These are phyloP conservation scores for Lippia alba DNA, from an alignment of 305 asterid genomes.

Conservation along the genomic window DNA sequence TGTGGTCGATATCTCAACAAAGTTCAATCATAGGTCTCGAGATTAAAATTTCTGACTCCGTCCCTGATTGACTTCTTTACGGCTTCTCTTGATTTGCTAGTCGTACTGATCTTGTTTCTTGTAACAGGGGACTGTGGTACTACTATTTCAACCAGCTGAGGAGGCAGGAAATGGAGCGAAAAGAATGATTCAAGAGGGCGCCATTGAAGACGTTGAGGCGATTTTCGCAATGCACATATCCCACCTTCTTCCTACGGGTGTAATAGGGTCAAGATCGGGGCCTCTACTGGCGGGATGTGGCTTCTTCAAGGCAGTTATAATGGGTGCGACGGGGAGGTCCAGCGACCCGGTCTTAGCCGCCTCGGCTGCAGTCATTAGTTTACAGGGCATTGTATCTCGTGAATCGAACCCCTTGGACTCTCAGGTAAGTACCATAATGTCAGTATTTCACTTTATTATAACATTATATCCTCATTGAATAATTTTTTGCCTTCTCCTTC, in stretches of 20 bases:
- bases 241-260: slow-evolving; percentile 65
- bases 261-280: slow-evolving; percentile 84
- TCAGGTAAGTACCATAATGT: slow-evolving; percentile 51
- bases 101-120: slow-evolving; percentile 6
- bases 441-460: background rate
- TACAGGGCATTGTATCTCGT: slow-evolving; percentile 84
- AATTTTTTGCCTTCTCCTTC: slow-evolving; percentile 12
- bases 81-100: background rate
- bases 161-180: slow-evolving; percentile 97
- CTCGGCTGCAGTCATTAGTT: slow-evolving; percentile 86
- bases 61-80: background rate
- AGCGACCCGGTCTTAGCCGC: slow-evolving; percentile 79
- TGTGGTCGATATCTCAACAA: background rate
- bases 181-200: slow-evolving; percentile 77
- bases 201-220: slow-evolving; percentile 72
- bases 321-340: slow-evolving; percentile 36
- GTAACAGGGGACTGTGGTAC: slow-evolving; percentile 76
- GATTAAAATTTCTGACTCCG: background rate
- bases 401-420: slow-evolving; percentile 91
- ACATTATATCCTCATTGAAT: background rate
- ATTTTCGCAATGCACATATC: slow-evolving; percentile 81
- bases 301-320: slow-evolving; percentile 74
- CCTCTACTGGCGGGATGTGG: slow-evolving; percentile 96
- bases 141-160: slow-evolving; percentile 91
- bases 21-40: background rate